Conservation (phyloP, 1,284 basidiomycete genomes). For the Volvariella volvacea region DNA sequence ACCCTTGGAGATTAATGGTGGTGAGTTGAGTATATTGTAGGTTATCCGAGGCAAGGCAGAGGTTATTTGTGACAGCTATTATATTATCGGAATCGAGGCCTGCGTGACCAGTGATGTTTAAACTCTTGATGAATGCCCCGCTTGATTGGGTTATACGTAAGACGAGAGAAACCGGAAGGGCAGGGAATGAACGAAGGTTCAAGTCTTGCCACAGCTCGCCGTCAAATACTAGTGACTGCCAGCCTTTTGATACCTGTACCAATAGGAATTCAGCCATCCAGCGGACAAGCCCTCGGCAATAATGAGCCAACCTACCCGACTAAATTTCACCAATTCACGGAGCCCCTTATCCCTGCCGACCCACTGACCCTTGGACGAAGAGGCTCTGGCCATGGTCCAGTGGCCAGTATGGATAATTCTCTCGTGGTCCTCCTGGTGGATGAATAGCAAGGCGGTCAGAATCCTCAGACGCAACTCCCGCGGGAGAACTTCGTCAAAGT, state of each 20-base stretch:
- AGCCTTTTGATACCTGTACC: slow-evolving; percentile 72
- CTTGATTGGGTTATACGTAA: slow-evolving; percentile 42
- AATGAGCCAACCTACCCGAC: slow-evolving; percentile 52
- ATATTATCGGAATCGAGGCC: slow-evolving; percentile 44
- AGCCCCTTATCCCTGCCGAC: slow-evolving; percentile 66
- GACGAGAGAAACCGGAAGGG: slow-evolving; percentile 44
- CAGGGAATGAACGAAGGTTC: slow-evolving; percentile 55
- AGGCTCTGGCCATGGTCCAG: slow-evolving; percentile 55
- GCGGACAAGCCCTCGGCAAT: slow-evolving; percentile 9
- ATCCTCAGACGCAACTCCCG: slow-evolving; percentile 70
- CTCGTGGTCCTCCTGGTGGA: slow-evolving; percentile 50
- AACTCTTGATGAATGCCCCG: slow-evolving; percentile 58
- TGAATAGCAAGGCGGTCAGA: slow-evolving; percentile 42
- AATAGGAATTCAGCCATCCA: slow-evolving; percentile 8
- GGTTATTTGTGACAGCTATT: slow-evolving; percentile 42
- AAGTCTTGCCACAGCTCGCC: slow-evolving; percentile 80
- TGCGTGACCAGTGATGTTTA: slow-evolving; percentile 66
- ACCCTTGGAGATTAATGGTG: slow-evolving; percentile 70
- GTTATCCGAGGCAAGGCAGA: slow-evolving; percentile 38
- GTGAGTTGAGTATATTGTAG: slow-evolving; percentile 58
- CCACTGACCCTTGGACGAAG: slow-evolving; percentile 56
- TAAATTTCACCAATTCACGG: slow-evolving; percentile 73
- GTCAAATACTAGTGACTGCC: slow-evolving; percentile 77
- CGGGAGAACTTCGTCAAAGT: slow-evolving; percentile 66
- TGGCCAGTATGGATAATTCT: slow-evolving; percentile 32